A percentile compares a stretch with the other conserved stretches of the same genome.
phyloP scores from a whole-genome alignment of 2,329 filamentous ascomycete genomes.

The Cylindrodendrum hubeiense region DNA sequence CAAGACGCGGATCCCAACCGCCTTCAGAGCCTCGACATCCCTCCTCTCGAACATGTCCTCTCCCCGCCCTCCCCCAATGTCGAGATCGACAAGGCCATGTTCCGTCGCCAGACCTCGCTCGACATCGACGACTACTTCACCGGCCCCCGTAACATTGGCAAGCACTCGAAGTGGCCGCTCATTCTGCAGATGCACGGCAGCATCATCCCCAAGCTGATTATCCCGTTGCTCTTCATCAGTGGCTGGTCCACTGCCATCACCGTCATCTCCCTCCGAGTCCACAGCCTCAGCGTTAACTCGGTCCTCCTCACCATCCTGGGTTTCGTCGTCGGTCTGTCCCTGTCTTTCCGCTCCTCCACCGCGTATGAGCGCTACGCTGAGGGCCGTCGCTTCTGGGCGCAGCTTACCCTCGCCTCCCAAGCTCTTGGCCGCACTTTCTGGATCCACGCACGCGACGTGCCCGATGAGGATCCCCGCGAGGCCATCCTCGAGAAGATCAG shows the following conservation, averaged over 20 bases:
- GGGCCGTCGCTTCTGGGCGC: conserved; percentile 73
- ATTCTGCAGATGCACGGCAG: conserved; percentile 83
- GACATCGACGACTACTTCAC: conserved; percentile 73
- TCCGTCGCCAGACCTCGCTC: conserved; percentile 52
- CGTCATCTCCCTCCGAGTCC: conserved; percentile 60
- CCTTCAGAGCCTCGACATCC: conserved; percentile 44
- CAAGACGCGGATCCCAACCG: conserved; percentile 33
- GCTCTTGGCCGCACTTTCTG: conserved; percentile 83
- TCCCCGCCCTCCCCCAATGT: conserved; percentile 49
- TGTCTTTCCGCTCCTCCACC: conserved; percentile 82
- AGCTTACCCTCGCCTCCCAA: conserved; percentile 72
- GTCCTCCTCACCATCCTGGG: conserved; percentile 79
- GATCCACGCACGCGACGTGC: conserved; percentile 78
- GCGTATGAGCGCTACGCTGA: conserved; percentile 81
- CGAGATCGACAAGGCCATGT: conserved; percentile 44
- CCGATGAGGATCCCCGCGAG: conserved; percentile 65
- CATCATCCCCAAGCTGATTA: conserved; percentile 79
- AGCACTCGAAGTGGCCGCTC: conserved; percentile 82
- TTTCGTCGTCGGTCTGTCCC: conserved; percentile 84
- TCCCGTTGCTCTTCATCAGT: conserved; percentile 74
- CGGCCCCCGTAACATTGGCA: conserved; percentile 76
- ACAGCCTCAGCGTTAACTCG: conserved; percentile 51
- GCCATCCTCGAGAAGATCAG: conserved; percentile 79
- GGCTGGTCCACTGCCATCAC: conserved; percentile 77
- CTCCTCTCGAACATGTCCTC: conserved; percentile 43